Evolutionary conservation across 257 asterid species (phyloP), one percentile per base, ranked within the genome.

Genomic region (Galeopsis tetrahit): DNA sequence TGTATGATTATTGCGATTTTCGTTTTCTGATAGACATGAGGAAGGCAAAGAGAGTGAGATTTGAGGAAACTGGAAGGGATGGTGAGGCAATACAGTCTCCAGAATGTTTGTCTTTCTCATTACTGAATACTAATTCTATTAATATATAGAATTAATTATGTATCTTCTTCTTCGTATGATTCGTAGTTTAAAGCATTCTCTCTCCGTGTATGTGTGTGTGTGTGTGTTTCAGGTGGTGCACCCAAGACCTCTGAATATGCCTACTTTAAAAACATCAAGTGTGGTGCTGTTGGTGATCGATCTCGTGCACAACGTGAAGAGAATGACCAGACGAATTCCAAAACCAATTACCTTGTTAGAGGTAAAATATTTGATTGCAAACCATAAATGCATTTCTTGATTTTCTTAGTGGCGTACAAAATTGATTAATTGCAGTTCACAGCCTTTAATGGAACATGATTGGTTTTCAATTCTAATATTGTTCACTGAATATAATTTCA

Each of bases 201-300:
- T 38, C 38, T 31, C 9, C 32, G 11, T n/a, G 17, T 21, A 7
- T 14, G 21, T 46, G 2, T 8, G 21, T 35, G 32, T 66, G 14
- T 28, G 6, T 57, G 38, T 78, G 7, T 69, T 76, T 85, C 85
- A 89, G 97, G 81, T 73, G 93, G 75, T 72, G 87, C 17, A 11
- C 88, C 97, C 53, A 91, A 86, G 81, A 91, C 97, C 52, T 89
- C 96, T 46, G 96, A 91, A 74, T 91, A 81, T 75, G 95, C 96
- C 6, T 91, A 83, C 77, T 91, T 87, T 81, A 89, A 73, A 80
- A 91, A 85, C 73, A 43, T 87, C 35, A 89, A 79, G 89, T 73
- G 83, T 60, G 80, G 68, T 13, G 69, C 69, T 49, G 81, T 64
- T 56, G 60, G 77, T 55, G 52, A 60, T 75, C 74, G 69, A 65